Percentiles rank a stretch among this genome's conserved stretches.
phyloP scores from a whole-genome alignment of 352 stramenopile genomes.

The Saprolegnia diclina region DNA sequence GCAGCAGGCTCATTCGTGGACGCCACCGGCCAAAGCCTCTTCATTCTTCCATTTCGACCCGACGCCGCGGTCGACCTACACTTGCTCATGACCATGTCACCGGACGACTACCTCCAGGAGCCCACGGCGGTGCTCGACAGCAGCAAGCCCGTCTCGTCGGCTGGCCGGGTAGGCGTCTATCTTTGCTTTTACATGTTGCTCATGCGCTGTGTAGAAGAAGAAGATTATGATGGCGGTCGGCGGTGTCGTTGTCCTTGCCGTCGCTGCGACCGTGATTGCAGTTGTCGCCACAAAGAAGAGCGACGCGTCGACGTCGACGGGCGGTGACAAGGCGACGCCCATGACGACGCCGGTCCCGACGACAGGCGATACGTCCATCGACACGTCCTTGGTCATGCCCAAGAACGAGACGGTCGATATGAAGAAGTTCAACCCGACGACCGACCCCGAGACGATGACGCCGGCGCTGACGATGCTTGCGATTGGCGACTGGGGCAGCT shows the following conservation, averaged over 20 bases:
- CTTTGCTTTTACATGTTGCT: background rate
- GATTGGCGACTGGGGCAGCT: constrained; percentile 57
- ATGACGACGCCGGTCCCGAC: background rate
- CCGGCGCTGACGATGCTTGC: constrained; percentile 42
- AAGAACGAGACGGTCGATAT: constrained; percentile 9
- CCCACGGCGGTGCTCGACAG: background rate
- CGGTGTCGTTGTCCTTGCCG: constrained; percentile 16
- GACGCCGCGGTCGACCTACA: background rate
- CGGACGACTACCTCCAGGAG: background rate
- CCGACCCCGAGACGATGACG: constrained; percentile 21
- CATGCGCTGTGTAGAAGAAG: constrained; percentile 8
- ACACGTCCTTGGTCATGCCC: background rate
- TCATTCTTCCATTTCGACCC: no score
- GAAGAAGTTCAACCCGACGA: constrained; percentile 9
- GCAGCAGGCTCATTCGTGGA: no score
- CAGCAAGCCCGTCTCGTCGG: background rate
- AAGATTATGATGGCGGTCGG: constrained; percentile 15
- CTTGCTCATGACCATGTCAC: background rate
- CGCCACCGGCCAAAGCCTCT: no score
- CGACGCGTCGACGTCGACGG: background rate
- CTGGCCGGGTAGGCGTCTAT: background rate
- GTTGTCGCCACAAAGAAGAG: constrained; percentile 18
- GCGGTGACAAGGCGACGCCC: background rate
- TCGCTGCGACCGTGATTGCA: constrained; percentile 11
- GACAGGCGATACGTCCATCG: constrained; percentile 4